Conservation (phyloP, 1,139 yeast genomes). For the Kurtzmaniella quercitrusa region DNA sequence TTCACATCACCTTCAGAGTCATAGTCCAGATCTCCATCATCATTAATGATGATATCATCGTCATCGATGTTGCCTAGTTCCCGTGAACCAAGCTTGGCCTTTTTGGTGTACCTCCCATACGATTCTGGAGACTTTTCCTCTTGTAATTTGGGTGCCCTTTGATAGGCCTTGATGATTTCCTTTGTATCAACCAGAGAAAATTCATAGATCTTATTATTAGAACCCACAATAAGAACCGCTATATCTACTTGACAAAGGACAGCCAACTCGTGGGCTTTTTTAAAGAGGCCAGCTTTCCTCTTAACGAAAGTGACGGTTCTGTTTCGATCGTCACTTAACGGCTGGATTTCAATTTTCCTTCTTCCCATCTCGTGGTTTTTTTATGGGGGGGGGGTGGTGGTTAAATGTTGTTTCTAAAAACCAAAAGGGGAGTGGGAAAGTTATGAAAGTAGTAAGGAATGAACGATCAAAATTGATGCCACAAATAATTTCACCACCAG, state of each 20-base stretch:
- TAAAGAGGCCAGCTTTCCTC: conserved; percentile 91
- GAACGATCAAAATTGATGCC: no score
- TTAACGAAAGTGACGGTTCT: conserved; percentile 87
- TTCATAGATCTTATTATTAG: conserved; percentile 76
- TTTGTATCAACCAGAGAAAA: conserved; percentile 69
- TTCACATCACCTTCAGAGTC: conserved; percentile 30
- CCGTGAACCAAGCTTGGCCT: conserved; percentile 16
- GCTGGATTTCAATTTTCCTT: conserved; percentile 91
- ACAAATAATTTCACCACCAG: no score
- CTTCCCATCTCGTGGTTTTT: conserved; percentile 65
- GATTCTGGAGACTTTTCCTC: conserved; percentile 61
- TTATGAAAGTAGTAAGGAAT: no score
- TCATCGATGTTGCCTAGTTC: conserved; percentile 12
- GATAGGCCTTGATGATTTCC: conserved; percentile 56
- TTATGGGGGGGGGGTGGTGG: no score
- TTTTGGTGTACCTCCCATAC: conserved; percentile 45
- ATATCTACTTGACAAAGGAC: conserved; percentile 90
- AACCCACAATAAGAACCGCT: conserved; percentile 86
- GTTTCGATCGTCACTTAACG: conserved; percentile 86
- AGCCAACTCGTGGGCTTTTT: conserved; percentile 92
- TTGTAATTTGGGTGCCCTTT: conserved; percentile 32
- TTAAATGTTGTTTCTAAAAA: no score
- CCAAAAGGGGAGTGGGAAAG: no score
- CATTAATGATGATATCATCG: conserved; percentile 18
- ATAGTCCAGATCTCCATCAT: conserved; percentile 24